Conservation (phyloP, 352 stramenopile species). For the Phytopythium sindhum region DNA sequence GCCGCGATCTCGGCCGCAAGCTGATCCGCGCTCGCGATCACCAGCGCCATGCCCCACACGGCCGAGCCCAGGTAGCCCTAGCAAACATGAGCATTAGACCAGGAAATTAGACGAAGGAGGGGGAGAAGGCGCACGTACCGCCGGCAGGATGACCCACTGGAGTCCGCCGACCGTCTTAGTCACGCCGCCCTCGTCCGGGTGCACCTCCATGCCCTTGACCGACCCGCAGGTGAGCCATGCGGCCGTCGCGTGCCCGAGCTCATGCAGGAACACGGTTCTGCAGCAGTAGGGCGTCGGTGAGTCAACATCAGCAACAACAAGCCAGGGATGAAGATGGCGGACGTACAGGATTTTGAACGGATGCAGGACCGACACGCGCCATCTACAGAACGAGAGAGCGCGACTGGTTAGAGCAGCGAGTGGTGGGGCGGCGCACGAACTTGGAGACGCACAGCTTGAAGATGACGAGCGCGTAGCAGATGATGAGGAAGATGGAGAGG, state of each 20-base stretch:
- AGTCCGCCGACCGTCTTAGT: slow-evolving; percentile 77
- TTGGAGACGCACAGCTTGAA: slow-evolving; percentile 71
- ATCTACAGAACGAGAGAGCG: slow-evolving; percentile 38
- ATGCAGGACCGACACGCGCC: slow-evolving; percentile 80
- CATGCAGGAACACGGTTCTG: slow-evolving; percentile 87
- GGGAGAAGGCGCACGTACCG: slow-evolving; percentile 25
- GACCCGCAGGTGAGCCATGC: slow-evolving; percentile 84
- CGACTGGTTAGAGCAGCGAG: neutral
- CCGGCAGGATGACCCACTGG: slow-evolving; percentile 71
- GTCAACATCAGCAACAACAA: slow-evolving; percentile 7
- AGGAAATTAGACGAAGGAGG: neutral
- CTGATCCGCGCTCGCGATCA: slow-evolving; percentile 66
- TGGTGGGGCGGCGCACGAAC: neutral
- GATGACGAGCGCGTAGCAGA: slow-evolving; percentile 81
- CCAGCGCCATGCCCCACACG: slow-evolving; percentile 84
- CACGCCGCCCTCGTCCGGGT: slow-evolving; percentile 84
- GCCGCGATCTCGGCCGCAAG: slow-evolving; percentile 65
- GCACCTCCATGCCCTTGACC: slow-evolving; percentile 87
- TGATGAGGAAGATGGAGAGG: slow-evolving; percentile 86
- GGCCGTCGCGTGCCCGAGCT: slow-evolving; percentile 79
- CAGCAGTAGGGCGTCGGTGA: neutral
- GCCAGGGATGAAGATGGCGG: neutral
- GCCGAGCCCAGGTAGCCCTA: slow-evolving; percentile 85
- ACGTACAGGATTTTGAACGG: slow-evolving; percentile 89
- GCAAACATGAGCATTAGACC: neutral